These are phyloP conservation scores for Pichia pseudocactophila DNA, from an alignment of 805 yeast species.

Conservation along the genomic window DNA sequence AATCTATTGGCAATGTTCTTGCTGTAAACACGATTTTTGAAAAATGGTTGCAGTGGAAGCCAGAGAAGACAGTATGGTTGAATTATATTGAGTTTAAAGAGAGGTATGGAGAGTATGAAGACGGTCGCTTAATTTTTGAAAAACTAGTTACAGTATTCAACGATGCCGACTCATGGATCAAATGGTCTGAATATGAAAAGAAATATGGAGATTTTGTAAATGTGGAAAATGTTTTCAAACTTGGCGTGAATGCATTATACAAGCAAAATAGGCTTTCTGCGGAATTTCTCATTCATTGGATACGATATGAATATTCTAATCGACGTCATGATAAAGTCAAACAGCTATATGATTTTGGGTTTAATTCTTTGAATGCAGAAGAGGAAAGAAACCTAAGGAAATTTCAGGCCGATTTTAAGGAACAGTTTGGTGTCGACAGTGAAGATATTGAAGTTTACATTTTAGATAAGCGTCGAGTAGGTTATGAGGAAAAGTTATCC, in stretches of 20 bases:
- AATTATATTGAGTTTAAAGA: slow-evolving; percentile 66
- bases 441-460: slow-evolving; percentile 47
- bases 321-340: slow-evolving; percentile 56
- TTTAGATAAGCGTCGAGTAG: slow-evolving; percentile 42
- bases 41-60: slow-evolving; percentile 78
- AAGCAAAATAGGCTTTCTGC: slow-evolving; percentile 27
- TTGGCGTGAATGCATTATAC: slow-evolving; percentile 50
- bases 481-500: slow-evolving; percentile 42
- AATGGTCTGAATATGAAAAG: slow-evolving; percentile 69
- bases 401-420: slow-evolving; percentile 51
- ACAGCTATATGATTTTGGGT: slow-evolving; percentile 45
- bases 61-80: slow-evolving; percentile 58
- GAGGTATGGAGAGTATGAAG: slow-evolving; percentile 43
- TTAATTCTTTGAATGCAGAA: slow-evolving; percentile 30
- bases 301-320: slow-evolving; percentile 58
- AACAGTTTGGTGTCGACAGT: slow-evolving; percentile 45
- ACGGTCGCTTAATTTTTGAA: slow-evolving; percentile 50
- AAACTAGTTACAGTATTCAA: slow-evolving; percentile 49
- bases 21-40: slow-evolving; percentile 61
- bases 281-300: slow-evolving; percentile 44
- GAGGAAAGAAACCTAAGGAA: slow-evolving; percentile 31
- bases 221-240: slow-evolving; percentile 56
- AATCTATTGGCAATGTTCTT: slow-evolving; percentile 52
- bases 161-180: slow-evolving; percentile 51
- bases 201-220: slow-evolving; percentile 36